Evolutionary conservation across 2,329 filamentous ascomycete genomes (phyloP).

Genomic region (Fusarium siculi): DNA sequence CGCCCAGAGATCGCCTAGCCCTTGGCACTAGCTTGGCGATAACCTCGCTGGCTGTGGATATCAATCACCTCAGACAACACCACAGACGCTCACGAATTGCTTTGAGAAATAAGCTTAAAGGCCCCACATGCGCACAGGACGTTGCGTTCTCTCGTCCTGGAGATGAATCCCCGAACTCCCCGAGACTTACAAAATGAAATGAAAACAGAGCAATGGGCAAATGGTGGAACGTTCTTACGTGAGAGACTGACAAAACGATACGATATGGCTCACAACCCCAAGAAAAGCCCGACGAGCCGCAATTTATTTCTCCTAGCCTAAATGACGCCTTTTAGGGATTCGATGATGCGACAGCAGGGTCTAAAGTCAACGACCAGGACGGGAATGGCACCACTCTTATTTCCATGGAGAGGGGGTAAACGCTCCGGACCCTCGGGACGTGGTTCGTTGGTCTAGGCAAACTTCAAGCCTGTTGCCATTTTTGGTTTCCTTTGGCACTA

Average conservation of each 20-base stretch:
- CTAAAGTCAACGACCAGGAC: background rate
- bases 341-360: constrained; percentile 31
- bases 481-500: background rate
- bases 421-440: constrained; percentile 14
- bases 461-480: background rate
- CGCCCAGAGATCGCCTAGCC: constrained; percentile 36
- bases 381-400: constrained; percentile 22
- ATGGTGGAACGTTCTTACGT: background rate
- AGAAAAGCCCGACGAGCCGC: constrained; percentile 25
- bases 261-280: background rate
- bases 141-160: background rate
- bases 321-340: constrained; percentile 36
- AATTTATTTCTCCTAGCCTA: constrained; percentile 10
- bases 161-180: constrained; percentile 30
- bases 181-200: background rate
- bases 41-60: constrained; percentile 21
- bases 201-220: background rate
- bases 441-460: background rate
- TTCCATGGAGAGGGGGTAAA: background rate
- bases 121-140: constrained; percentile 1
- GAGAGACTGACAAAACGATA: background rate
- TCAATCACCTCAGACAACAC: background rate
- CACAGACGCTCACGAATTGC: background rate
- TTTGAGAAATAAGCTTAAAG: constrained; percentile 39
- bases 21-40: constrained; percentile 37